Conservation (phyloP, 352 stramenopile species). For the Aphanomyces stellatus region DNA sequence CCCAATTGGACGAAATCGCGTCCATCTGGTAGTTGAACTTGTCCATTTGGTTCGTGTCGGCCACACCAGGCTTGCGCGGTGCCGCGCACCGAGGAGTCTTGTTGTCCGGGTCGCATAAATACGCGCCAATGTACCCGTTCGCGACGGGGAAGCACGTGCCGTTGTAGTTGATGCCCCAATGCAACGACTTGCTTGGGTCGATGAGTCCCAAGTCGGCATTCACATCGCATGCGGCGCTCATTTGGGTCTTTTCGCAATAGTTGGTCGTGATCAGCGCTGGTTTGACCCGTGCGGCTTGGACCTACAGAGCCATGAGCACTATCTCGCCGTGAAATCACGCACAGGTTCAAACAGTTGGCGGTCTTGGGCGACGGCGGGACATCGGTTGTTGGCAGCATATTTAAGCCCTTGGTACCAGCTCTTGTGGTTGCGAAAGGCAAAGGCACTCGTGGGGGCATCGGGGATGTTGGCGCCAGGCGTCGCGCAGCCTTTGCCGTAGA, state of each 20-base stretch:
- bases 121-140: constrained; percentile 41
- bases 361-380: constrained; percentile 21
- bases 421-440: constrained; percentile 26
- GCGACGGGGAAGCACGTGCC: constrained; percentile 42
- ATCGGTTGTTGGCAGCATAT: constrained; percentile 33
- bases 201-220: constrained; percentile 33
- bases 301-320: background rate
- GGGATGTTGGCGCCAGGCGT: constrained; percentile 34
- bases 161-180: constrained; percentile 52
- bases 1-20: constrained; percentile 53
- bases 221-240: constrained; percentile 25
- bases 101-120: constrained; percentile 40
- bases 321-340: background rate
- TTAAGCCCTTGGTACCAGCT: constrained; percentile 38
- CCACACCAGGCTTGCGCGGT: constrained; percentile 22
- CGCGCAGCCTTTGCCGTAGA: constrained; percentile 35
- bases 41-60: constrained; percentile 32
- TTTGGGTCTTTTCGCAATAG: constrained; percentile 1
- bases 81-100: constrained; percentile 29
- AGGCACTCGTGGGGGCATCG: constrained; percentile 28
- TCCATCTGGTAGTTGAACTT: constrained; percentile 54
- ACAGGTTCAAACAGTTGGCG: constrained; percentile 30
- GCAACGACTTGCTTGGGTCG: constrained; percentile 26
- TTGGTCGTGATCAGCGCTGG: background rate
- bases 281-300: background rate